phyloP scores from a whole-genome alignment of 257 asterid species.

The Capsicum chinense region DNA sequence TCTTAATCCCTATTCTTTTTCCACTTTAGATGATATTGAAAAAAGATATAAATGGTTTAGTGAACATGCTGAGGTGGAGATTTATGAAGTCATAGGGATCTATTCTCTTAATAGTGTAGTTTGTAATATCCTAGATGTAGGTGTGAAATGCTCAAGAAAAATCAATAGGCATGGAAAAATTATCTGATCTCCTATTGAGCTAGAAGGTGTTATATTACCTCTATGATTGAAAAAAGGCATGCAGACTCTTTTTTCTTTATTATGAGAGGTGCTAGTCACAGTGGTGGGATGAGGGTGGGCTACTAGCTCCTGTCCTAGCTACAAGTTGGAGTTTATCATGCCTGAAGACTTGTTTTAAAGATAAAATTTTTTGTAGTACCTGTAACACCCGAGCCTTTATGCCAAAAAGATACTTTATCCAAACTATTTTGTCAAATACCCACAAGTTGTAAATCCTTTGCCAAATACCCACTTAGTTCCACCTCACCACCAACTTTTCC shows the following conservation, averaged over 20 bases:
- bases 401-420: too few species aligned
- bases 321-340: conserved; percentile 3
- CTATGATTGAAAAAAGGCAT: conserved; percentile 40
- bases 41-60: conserved; percentile 55
- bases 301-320: background rate
- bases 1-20: conserved; percentile 60
- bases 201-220: conserved; percentile 69
- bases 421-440: too few species aligned
- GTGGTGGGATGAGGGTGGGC: background rate
- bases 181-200: conserved; percentile 69
- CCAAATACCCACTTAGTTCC: too few species aligned
- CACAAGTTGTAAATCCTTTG: too few species aligned
- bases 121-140: conserved; percentile 85
- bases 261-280: background rate
- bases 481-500: too few species aligned
- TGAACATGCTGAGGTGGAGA: conserved; percentile 72
- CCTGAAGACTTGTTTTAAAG: background rate
- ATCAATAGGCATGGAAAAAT: conserved; percentile 95
- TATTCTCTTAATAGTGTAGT: conserved; percentile 76
- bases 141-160: conserved; percentile 93
- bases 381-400: too few species aligned
- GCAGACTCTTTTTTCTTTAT: background rate
- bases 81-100: conserved; percentile 83
- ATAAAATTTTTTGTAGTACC: background rate
- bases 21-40: conserved; percentile 42